phyloP scores from a whole-genome alignment of 1,284 basidiomycete genomes.

The Cryptococcus hybrid region DNA sequence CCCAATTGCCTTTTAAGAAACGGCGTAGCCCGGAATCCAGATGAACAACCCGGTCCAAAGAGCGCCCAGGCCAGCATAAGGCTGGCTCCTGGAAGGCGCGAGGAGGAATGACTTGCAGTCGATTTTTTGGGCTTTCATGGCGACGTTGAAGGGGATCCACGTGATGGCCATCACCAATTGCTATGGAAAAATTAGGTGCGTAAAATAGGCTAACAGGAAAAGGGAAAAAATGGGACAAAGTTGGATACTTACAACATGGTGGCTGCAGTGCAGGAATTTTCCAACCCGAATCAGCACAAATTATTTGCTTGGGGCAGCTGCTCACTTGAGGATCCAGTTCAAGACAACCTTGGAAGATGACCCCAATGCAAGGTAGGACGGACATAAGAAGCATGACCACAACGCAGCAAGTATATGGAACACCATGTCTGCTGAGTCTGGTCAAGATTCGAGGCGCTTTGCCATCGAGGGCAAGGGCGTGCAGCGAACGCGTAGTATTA shows the following conservation, averaged over 20 bases:
- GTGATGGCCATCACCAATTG: slow-evolving; percentile 18
- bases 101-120: slow-evolving; percentile 9
- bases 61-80: slow-evolving; percentile 18
- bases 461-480: slow-evolving; percentile 33
- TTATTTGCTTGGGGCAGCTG: background rate
- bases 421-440: slow-evolving; percentile 25
- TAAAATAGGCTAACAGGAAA: background rate
- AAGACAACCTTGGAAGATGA: slow-evolving; percentile 17
- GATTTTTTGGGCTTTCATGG: slow-evolving; percentile 25
- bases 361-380: slow-evolving; percentile 25
- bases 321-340: slow-evolving; percentile 18
- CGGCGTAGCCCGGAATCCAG: too few relatives aligned
- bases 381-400: slow-evolving; percentile 21
- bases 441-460: slow-evolving; percentile 33
- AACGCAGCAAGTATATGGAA: slow-evolving; percentile 30
- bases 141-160: slow-evolving; percentile 26
- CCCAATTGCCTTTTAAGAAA: background rate
- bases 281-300: background rate
- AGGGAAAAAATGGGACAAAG: background rate
- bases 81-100: slow-evolving; percentile 12
- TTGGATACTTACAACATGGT: slow-evolving; percentile 6
- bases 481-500: slow-evolving; percentile 32
- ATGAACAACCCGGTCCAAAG: too few relatives aligned
- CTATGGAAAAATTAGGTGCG: background rate
- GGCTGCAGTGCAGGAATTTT: slow-evolving; percentile 5